These are phyloP conservation scores for Globisporangium yorkense DNA, from an alignment of 352 stramenopile genomes.

Conservation along the genomic window DNA sequence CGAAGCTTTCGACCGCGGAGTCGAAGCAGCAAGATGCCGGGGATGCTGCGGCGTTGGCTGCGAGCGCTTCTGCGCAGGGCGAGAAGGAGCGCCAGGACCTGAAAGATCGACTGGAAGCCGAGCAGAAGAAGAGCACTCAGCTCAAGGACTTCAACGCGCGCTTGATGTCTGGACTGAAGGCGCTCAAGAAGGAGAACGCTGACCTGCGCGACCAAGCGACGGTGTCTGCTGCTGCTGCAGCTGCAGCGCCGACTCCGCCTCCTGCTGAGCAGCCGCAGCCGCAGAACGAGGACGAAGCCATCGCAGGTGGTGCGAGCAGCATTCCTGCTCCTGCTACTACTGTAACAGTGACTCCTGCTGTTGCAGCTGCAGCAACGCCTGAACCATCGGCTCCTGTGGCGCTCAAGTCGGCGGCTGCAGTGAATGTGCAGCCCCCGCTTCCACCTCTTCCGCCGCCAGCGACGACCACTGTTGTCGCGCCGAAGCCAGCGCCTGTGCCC, in stretches of 20 bases:
- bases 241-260: conserved; percentile 1
- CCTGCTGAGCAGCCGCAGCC: not conserved
- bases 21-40: conserved; percentile 27
- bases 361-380: conserved; percentile 1
- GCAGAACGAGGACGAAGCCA: conserved; percentile 3
- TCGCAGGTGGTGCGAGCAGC: not conserved
- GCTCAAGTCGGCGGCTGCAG: not conserved
- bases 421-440: not conserved
- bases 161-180: conserved; percentile 63
- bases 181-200: conserved; percentile 68
- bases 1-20: conserved; percentile 35
- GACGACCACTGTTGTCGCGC: conserved; percentile 7
- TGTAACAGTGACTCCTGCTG: not conserved
- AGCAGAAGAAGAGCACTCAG: conserved; percentile 58
- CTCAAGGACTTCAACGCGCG: conserved; percentile 73
- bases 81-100: conserved; percentile 59
- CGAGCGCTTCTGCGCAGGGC: conserved; percentile 17
- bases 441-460: not conserved
- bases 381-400: not conserved
- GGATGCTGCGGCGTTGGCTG: conserved; percentile 17
- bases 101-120: conserved; percentile 49
- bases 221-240: conserved; percentile 1
- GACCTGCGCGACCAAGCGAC: conserved; percentile 56
- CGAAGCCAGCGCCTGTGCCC: not conserved
- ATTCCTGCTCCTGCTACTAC: not conserved